A percentile compares a stretch with the other conserved stretches of the same genome.
phyloP scores from a whole-genome alignment of 2,329 filamentous ascomycete species.

The Coleophoma eucalyptorum region DNA sequence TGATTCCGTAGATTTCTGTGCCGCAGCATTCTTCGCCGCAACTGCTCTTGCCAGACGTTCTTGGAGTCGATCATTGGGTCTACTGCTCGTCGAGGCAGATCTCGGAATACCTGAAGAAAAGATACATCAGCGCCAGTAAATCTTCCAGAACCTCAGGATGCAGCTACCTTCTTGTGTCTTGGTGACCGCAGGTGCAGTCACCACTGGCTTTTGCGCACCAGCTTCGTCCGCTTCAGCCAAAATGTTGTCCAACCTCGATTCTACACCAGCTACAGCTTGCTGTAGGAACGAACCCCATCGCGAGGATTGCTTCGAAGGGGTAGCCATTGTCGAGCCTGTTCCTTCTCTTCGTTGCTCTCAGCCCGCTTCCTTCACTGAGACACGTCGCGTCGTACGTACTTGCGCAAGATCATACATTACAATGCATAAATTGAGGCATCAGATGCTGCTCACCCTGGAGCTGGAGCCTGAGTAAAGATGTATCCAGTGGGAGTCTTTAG shows the following conservation, averaged over 20 bases:
- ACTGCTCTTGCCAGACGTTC: conserved; percentile 87
- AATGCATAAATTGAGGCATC: conserved; percentile 7
- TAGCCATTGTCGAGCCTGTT: conserved; percentile 18
- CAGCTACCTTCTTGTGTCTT: conserved; percentile 17
- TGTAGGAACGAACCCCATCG: conserved; percentile 81
- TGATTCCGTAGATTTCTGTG: conserved; percentile 38
- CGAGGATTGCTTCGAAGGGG: conserved; percentile 39
- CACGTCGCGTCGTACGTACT: conserved; percentile 13
- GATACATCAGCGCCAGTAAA: not conserved
- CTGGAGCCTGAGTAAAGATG: too few relatives aligned
- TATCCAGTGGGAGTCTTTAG: too few relatives aligned
- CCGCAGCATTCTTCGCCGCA: conserved; percentile 57
- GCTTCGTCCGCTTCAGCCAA: conserved; percentile 71
- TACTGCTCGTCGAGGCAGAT: conserved; percentile 57
- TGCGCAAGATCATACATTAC: conserved; percentile 17
- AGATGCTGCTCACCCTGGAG: not conserved
- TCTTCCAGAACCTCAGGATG: not conserved
- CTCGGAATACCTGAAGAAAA: conserved; percentile 47
- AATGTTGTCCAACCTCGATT: conserved; percentile 89
- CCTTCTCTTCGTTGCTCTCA: conserved; percentile 1
- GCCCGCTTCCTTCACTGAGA: conserved; percentile 8
- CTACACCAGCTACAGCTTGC: conserved; percentile 88
- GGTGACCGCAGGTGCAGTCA: conserved; percentile 30
- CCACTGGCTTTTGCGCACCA: conserved; percentile 34
- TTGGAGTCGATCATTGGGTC: conserved; percentile 78